Evolutionary conservation across 192 early-diverging fungal genomes (phyloP), one percentile per base, ranked within the genome.

Genomic region (Backusella circina): DNA sequence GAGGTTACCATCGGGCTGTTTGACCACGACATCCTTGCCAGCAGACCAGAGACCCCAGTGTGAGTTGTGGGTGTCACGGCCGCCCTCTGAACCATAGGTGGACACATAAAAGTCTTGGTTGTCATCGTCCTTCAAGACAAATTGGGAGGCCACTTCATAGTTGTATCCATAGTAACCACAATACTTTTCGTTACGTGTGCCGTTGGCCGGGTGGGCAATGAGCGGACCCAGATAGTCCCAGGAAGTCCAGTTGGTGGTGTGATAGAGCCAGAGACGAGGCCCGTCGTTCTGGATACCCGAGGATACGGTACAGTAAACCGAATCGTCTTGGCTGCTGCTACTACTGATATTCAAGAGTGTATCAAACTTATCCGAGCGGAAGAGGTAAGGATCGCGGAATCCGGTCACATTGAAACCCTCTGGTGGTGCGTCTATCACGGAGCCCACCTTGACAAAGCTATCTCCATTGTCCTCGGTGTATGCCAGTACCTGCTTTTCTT

Each of bases 391-490:
- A 37, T 73, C 72, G 13, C 72, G 50, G 50, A 73, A 73, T 7
- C 72, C 72, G 5, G 33, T 73, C 0, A 73, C 72, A 54, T 35
- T 35, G 6, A 73, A 57, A 0, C 39, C 33, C 9, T 31, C 28
- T 2, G 72, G 72, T 5, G 47, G 72, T 3, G 36, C 47, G 16
- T n/a, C 18, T 13, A 73, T 73, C 10, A 73, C 72, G 33, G 72
- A 6, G 0, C 39, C n/a, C 12, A 73, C 39, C 31, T 44, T 36
- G 33, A 44, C 39, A 44, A 44, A 73, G 2, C 51, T 54, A 13
- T 61, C 61, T 5, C 71, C 77, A n/a, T 57, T 67, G 36, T 78
- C 77, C 15, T 72, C 44, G 4, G 77, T 72, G 30, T 30, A 36
- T 2, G 71, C 71, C 37, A 69, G 6, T 1, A 50, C 39, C n/a